Evolutionary conservation across 371 early-diverging fungal species (phyloP).

Genomic region (Zychaea mexicana): DNA sequence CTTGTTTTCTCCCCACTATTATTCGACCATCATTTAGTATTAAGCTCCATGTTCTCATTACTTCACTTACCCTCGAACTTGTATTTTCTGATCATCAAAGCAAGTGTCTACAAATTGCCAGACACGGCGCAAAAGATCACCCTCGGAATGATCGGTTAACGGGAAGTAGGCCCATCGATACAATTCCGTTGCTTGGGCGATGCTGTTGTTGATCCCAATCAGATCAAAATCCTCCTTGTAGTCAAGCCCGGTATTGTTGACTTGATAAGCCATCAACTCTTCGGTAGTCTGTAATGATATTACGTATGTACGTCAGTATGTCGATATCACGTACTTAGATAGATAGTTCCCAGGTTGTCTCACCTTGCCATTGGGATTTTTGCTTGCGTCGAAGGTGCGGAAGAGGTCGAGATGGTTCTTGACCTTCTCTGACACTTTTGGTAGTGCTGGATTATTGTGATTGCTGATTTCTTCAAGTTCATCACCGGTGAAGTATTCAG

Average conservation of each 20-base stretch:
- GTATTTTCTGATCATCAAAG: background rate
- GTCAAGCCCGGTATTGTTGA: background rate
- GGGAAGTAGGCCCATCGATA: background rate
- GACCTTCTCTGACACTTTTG: background rate
- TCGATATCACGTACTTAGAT: background rate
- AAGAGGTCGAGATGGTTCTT: background rate
- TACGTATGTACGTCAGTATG: background rate
- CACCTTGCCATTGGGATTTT: background rate
- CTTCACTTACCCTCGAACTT: slow-evolving; percentile 2
- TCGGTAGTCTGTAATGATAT: background rate
- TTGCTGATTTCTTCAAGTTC: background rate
- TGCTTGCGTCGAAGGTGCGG: background rate
- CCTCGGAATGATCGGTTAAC: background rate
- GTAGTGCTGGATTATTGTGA: background rate
- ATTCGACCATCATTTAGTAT: background rate
- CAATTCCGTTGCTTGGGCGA: background rate
- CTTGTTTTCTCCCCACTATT: background rate
- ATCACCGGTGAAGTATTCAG: background rate
- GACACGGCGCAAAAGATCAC: slow-evolving; percentile 2
- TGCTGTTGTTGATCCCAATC: background rate
- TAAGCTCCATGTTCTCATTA: too few relatives aligned
- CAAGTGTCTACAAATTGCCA: background rate
- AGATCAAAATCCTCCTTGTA: background rate
- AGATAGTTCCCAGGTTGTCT: background rate
- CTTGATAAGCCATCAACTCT: background rate